A percentile compares a stretch with the other conserved stretches of the same genome.
These are phyloP conservation scores for Cryptosporidium canis DNA, from an alignment of 169 alveolate species.

Conservation along the genomic window DNA sequence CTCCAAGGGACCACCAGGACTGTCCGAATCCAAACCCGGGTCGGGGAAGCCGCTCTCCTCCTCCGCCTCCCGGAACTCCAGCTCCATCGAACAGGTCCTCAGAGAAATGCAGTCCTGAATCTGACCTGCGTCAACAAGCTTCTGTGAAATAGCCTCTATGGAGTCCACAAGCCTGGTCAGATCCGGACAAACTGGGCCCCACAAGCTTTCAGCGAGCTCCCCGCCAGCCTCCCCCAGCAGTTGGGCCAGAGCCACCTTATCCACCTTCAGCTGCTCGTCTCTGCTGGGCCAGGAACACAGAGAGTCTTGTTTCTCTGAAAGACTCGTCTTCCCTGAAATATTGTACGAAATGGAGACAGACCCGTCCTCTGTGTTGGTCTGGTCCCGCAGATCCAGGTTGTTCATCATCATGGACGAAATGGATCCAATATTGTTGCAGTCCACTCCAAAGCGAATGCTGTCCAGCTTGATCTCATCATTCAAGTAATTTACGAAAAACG, in stretches of 20 bases:
- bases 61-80: too few species aligned
- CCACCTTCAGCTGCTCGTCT: neutral
- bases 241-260: neutral
- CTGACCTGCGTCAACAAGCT: too few species aligned
- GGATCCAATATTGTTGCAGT: conserved; percentile 6
- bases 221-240: neutral
- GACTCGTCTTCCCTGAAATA: conserved; percentile 5
- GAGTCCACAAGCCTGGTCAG: conserved; percentile 26
- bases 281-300: neutral
- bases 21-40: neutral
- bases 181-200: neutral
- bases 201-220: neutral
- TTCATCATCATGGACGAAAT: conserved; percentile 58
- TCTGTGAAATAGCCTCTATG: neutral
- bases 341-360: conserved; percentile 25
- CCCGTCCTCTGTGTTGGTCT: neutral
- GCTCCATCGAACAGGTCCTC: too few species aligned
- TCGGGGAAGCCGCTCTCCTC: neutral
- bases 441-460: conserved; percentile 21
- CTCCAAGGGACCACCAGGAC: too few species aligned
- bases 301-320: neutral
- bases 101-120: too few species aligned
- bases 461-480: conserved; percentile 11
- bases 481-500: conserved; percentile 28
- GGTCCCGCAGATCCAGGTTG: conserved; percentile 17